Base-by-base conservation (phyloP, 1,139 yeast genomes). In the Taphrina populina region DNA sequence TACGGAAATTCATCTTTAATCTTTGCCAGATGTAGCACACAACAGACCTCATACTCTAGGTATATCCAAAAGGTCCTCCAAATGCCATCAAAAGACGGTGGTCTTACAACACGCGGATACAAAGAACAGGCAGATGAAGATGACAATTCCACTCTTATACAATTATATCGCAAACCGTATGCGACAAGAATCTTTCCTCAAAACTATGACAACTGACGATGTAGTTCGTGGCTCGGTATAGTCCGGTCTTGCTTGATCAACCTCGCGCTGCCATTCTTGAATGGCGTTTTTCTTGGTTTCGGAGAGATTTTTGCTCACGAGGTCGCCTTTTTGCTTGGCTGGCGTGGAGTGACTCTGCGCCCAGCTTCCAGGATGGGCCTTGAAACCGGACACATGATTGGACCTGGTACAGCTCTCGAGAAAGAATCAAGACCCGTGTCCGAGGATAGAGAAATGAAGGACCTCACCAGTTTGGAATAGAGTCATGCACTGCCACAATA, bases 221-320 rank as follows among this genome's bases (percentile, higher is more conserved):
- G 4, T 27, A 40, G 45, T 1, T 40, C 47, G 2, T 32, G 36
- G 37, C 17, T 49, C 23, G 54, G 54, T 10, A 40, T 79, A 33
- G 51, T 79, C 39, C 70, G 73, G 56, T 75, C 76, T 35, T 74
- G 83, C 19, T 80, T 88, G 2, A 82, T 92, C 62, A 90, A 92
- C 64, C 71, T 90, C 63, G 69, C 88, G 3, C 72, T 92, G 51
- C 98, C 98, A 1, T 88, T 92, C 65, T 74, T 92, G 61, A 92
- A 92, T 67, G 98, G 98, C 8, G 75, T 92, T 73, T 90, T 90
- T 95, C 77, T 92, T 60, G 98, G 98, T 0, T 88, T 90, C 69
- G 98, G 98, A 0, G 98, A 92, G 71, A 83, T 92, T 21, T 74
- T 87, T 62, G 98, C 97, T 13, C 96, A 90, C 67, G 97, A 92